These are phyloP conservation scores for Leccinum incarnatum DNA, from an alignment of 768 basidiomycete species.

Conservation along the genomic window DNA sequence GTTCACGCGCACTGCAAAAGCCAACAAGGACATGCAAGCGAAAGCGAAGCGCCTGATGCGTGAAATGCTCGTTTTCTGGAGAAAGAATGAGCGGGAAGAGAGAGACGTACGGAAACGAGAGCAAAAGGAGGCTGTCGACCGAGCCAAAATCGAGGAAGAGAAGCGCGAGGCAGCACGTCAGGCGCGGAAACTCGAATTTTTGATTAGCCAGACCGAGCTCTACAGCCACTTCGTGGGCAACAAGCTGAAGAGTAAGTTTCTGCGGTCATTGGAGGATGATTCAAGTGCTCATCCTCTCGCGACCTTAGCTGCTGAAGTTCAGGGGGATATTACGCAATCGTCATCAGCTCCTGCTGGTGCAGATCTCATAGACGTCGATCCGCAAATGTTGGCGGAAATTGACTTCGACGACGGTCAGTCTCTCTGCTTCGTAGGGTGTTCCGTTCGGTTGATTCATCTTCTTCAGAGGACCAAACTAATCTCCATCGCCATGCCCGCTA, in stretches of 20 bases:
- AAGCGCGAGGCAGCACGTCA: constrained; percentile 91
- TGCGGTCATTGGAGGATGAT: constrained; percentile 13
- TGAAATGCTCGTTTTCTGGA: constrained; percentile 97
- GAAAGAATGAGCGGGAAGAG: constrained; percentile 97
- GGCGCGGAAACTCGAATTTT: constrained; percentile 94
- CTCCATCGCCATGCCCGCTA: constrained; percentile 79
- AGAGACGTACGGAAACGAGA: constrained; percentile 88
- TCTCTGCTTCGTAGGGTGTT: neutral
- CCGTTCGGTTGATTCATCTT: constrained; percentile 1
- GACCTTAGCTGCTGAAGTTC: constrained; percentile 66
- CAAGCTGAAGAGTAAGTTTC: constrained; percentile 79
- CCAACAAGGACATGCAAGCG: constrained; percentile 76
- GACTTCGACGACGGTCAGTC: constrained; percentile 87
- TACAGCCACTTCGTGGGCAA: constrained; percentile 99
- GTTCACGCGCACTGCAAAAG: constrained; percentile 70
- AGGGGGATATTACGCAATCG: constrained; percentile 51
- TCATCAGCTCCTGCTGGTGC: constrained; percentile 53
- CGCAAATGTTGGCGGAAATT: constrained; percentile 60
- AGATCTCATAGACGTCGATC: constrained; percentile 54
- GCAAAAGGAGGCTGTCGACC: constrained; percentile 90
- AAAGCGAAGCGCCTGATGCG: constrained; percentile 89
- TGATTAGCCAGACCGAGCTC: constrained; percentile 97
- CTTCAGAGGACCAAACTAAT: constrained; percentile 81
- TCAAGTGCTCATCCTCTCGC: constrained; percentile 13
- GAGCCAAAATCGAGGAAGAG: constrained; percentile 87